These are phyloP conservation scores for Annulohypoxylon stygium DNA, from an alignment of 495 filamentous ascomycete genomes.

Conservation along the genomic window DNA sequence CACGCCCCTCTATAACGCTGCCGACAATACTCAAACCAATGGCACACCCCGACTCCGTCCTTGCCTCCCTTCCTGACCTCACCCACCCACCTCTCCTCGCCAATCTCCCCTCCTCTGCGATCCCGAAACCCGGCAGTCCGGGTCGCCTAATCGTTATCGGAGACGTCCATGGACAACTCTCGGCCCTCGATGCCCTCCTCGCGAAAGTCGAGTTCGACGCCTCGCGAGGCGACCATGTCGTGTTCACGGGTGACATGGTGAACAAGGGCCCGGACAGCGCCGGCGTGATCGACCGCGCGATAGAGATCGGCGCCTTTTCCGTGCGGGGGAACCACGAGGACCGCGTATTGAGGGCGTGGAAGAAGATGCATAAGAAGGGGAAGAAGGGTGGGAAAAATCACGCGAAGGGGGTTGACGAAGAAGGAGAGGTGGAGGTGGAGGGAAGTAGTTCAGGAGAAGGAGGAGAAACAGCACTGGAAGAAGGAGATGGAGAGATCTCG, in stretches of 20 bases:
- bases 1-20: slow-evolving; percentile 7
- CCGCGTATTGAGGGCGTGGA: slow-evolving; percentile 68
- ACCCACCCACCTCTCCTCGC: slow-evolving; percentile 51
- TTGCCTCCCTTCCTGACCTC: slow-evolving; percentile 48
- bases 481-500: slow-evolving; percentile 18
- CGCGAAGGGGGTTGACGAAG: slow-evolving; percentile 29
- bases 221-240: slow-evolving; percentile 75
- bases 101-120: slow-evolving; percentile 53
- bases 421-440: slow-evolving; percentile 15
- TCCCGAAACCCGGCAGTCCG: slow-evolving; percentile 43
- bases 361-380: slow-evolving; percentile 31
- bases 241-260: slow-evolving; percentile 87
- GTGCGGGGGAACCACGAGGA: slow-evolving; percentile 97
- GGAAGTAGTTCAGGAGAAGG: not conserved
- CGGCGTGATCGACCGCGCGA: slow-evolving; percentile 81
- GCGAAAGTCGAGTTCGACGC: slow-evolving; percentile 73
- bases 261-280: slow-evolving; percentile 87
- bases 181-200: slow-evolving; percentile 75
- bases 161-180: slow-evolving; percentile 89
- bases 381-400: slow-evolving; percentile 13
- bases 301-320: slow-evolving; percentile 75
- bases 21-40: not conserved
- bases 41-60: slow-evolving; percentile 40
- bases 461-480: not conserved
- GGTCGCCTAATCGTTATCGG: slow-evolving; percentile 78